Percentiles rank a stretch among this genome's conserved stretches.
Evolutionary conservation across 768 basidiomycete species (phyloP).

Genomic region (Pulveroboletus frians): DNA sequence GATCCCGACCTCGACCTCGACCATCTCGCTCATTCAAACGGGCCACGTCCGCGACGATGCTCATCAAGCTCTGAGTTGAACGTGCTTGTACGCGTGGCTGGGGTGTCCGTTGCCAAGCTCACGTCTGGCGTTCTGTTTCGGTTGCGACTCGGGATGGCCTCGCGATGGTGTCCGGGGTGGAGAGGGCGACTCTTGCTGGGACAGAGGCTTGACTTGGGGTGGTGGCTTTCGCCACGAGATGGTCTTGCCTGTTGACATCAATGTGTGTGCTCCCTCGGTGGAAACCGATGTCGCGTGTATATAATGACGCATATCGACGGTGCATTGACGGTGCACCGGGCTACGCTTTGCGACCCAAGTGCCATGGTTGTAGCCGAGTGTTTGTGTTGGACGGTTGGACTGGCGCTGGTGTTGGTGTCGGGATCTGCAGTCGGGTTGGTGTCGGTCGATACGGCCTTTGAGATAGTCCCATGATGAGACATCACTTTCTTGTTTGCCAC

Average conservation of each 20-base stretch:
- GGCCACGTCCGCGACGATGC: constrained; percentile 61
- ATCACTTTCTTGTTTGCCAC: not conserved
- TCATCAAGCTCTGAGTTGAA: constrained; percentile 48
- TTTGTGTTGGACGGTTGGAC: not conserved
- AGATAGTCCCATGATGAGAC: not conserved
- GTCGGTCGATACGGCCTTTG: not conserved
- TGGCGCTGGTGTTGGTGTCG: not conserved
- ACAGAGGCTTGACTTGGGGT: not conserved
- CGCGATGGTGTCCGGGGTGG: not conserved
- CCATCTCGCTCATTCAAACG: constrained; percentile 29
- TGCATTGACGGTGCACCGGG: not conserved
- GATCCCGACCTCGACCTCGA: not conserved
- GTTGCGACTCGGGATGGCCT: not conserved
- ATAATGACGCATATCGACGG: constrained; percentile 17
- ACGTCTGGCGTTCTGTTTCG: constrained; percentile 6
- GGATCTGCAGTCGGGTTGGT: not conserved
- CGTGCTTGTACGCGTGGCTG: constrained; percentile 2
- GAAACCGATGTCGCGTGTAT: not conserved
- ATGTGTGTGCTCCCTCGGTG: not conserved
- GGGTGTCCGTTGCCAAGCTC: constrained; percentile 12
- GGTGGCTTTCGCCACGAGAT: constrained; percentile 13
- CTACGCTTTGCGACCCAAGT: not conserved
- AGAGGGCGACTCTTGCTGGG: not conserved
- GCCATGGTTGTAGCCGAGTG: constrained; percentile 4
- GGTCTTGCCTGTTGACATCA: not conserved